phyloP scores from a whole-genome alignment of 2,329 filamentous ascomycete species.

The Byssothecium circinans region DNA sequence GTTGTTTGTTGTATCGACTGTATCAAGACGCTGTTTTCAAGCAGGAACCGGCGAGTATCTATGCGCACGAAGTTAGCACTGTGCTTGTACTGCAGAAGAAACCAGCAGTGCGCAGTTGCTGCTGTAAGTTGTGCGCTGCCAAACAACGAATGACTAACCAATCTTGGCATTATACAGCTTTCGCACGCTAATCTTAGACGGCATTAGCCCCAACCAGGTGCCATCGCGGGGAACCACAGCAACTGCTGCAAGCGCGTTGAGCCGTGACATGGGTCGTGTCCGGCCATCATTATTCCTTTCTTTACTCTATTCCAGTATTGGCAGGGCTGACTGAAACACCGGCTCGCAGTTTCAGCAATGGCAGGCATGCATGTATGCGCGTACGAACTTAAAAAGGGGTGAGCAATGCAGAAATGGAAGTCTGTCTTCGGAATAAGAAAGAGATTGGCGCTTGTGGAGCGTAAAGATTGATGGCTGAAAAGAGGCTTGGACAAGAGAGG shows the following conservation, averaged over 20 bases:
- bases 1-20: too few species aligned
- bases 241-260: constrained; percentile 6
- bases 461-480: too few species aligned
- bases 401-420: background rate
- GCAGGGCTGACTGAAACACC: background rate
- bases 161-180: background rate
- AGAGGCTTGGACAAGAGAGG: too few species aligned
- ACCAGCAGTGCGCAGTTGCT: background rate
- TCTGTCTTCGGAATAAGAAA: background rate
- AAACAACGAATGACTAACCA: background rate
- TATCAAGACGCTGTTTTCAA: too few species aligned
- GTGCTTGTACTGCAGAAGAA: background rate
- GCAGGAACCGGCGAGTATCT: background rate
- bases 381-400: background rate
- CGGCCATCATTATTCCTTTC: background rate
- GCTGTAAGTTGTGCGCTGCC: background rate
- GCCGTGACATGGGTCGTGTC: background rate
- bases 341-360: background rate
- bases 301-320: background rate
- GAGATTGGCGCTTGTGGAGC: too few species aligned
- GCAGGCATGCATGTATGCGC: background rate
- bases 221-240: constrained; percentile 8
- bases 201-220: background rate
- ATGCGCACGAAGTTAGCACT: background rate
- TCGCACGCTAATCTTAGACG: background rate